Evolutionary conservation across 1,284 basidiomycete genomes (phyloP).

Genomic region (Flammula alnicola): DNA sequence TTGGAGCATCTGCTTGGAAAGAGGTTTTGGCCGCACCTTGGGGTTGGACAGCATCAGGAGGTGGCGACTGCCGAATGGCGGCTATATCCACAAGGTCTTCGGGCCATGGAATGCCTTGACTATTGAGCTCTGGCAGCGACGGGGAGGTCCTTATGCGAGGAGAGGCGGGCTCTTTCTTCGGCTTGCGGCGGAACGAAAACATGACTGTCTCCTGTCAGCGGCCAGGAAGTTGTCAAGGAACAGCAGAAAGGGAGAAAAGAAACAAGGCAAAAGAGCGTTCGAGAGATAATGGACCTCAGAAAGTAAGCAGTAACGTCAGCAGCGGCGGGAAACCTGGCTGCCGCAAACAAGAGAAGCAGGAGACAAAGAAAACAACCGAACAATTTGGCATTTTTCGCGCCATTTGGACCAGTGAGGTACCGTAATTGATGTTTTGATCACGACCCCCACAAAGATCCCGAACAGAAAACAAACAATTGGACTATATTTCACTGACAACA

Average conservation of each 20-base stretch:
- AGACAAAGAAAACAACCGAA: slow-evolving; percentile 20
- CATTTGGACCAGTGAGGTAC: slow-evolving; percentile 17
- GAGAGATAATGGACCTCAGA: slow-evolving; percentile 13
- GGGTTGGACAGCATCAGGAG: slow-evolving; percentile 39
- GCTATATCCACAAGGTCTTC: slow-evolving; percentile 74
- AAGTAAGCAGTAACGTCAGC: slow-evolving; percentile 9
- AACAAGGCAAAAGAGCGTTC: slow-evolving; percentile 24
- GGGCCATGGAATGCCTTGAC: slow-evolving; percentile 80
- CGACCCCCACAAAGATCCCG: slow-evolving; percentile 17
- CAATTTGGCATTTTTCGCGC: slow-evolving; percentile 7
- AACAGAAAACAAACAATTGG: slow-evolving; percentile 15
- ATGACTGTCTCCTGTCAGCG: slow-evolving; percentile 41
- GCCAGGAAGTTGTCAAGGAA: slow-evolving; percentile 21
- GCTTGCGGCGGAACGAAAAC: slow-evolving; percentile 77
- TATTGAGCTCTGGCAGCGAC: slow-evolving; percentile 73
- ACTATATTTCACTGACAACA: slow-evolving; percentile 27
- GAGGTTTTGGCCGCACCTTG: slow-evolving; percentile 72
- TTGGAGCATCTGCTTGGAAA: slow-evolving; percentile 56
- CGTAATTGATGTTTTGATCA: slow-evolving; percentile 19
- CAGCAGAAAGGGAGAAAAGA: slow-evolving; percentile 16
- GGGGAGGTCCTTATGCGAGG: slow-evolving; percentile 64
- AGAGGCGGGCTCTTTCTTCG: slow-evolving; percentile 56
- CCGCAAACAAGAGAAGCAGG: slow-evolving; percentile 21
- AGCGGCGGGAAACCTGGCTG: slow-evolving; percentile 16
- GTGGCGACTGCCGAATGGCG: slow-evolving; percentile 54